Base-by-base conservation (phyloP, 1,139 yeast species). In the Scheffersomyces lignicola region DNA sequence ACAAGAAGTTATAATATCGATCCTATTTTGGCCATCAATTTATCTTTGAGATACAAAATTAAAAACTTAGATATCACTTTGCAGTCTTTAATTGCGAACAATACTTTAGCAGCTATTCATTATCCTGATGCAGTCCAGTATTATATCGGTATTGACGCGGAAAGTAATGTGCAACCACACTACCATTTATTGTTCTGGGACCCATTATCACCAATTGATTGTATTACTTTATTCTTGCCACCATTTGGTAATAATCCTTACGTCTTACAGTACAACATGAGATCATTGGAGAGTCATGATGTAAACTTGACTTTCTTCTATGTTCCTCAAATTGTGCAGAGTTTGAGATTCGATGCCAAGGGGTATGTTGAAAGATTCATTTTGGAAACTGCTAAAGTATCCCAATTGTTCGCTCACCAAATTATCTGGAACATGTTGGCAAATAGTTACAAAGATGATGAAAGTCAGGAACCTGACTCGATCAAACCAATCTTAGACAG, bases 391-490 rank as follows among this genome's bases (percentile, higher is more conserved):
- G 97, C 96, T 3, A 83, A 84, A 52, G 86, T 89, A 15, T 83
- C 95, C 24, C 95, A 86, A 50, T 69, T 90, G 43, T 94, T 94
- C 69, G 90, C 97, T 0, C 99, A 94, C 60, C 99, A 94, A 61
- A 90, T 94, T 45, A 88, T 94, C 42, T 94, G 99, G 99, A 94
- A 94, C 53, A 88, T 94, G 84, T 65, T 85, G 51, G 98, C 99
- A 1, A 94, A 94, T 56, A 78, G 92, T 44, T 92, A 76, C 59
- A 84, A 83, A 49, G 98, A 88, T 56, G 97, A 92, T 52, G 95
- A 88, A 18, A 82, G 85, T 1, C 68, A 76, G 0, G 72, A 75
- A 4, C 96, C 96, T 4, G 97, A 92, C 60, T 69, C 77, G 0
- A 69, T 92, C 46, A 90, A 92, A 56, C 97, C 97, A 1, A 74